Percentiles rank a stretch among this genome's conserved stretches.
phyloP scores from a whole-genome alignment of 306 rosid species.

The Vicia sativa region DNA sequence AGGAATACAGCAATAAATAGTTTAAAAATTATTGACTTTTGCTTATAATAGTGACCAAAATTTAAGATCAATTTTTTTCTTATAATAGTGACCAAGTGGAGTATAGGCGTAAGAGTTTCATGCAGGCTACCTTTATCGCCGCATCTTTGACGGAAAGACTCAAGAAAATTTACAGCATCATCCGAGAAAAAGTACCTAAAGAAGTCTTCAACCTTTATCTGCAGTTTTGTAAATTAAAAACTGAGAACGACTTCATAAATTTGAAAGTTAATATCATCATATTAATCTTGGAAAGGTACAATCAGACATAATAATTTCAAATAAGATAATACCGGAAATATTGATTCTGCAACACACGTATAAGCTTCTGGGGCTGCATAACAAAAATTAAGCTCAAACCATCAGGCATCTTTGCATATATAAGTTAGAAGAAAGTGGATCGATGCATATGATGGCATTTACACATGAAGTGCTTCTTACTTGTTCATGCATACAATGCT shows the following conservation, averaged over 20 bases:
- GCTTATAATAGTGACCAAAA: no score
- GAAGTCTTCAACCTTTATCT: slow-evolving; percentile 88
- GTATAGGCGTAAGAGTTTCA: slow-evolving; percentile 20
- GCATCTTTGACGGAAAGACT: slow-evolving; percentile 70
- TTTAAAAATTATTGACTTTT: no score
- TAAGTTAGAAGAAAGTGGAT: slow-evolving; percentile 4
- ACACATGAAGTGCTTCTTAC: slow-evolving; percentile 16
- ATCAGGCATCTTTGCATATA: slow-evolving; percentile 28
- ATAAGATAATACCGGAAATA: slow-evolving; percentile 70
- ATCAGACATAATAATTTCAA: slow-evolving; percentile 26
- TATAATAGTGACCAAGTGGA: no score
- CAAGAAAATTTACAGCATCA: slow-evolving; percentile 56
- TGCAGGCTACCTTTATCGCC: slow-evolving; percentile 84
- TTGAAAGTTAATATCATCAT: slow-evolving; percentile 4
- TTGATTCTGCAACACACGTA: slow-evolving; percentile 79
- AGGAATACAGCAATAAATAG: no score
- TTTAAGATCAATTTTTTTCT: no score
- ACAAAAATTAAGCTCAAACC: slow-evolving; percentile 40
- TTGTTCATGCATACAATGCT: slow-evolving; percentile 21
- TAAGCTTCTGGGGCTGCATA: slow-evolving; percentile 76
- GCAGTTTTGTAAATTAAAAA: slow-evolving; percentile 55
- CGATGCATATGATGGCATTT: slow-evolving; percentile 9
- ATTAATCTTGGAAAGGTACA: background rate
- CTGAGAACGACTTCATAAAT: slow-evolving; percentile 17
- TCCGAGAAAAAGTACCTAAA: slow-evolving; percentile 79